A percentile compares a stretch with the other conserved stretches of the same genome.
phyloP scores from a whole-genome alignment of 1,284 basidiomycete genomes.

The Leccinum solheimii region DNA sequence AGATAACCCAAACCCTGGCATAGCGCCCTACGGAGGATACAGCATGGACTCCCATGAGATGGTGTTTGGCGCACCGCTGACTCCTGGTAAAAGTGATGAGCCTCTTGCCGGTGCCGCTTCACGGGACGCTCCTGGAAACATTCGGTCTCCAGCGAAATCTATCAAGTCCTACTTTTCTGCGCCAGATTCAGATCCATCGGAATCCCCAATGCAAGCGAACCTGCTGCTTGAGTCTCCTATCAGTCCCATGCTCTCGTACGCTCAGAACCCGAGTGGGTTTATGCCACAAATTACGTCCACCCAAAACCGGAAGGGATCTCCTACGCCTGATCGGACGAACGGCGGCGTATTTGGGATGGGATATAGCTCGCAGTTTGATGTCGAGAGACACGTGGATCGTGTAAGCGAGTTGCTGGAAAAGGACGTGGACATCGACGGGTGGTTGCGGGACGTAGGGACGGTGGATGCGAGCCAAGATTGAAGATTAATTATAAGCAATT shows the following conservation, averaged over 20 bases:
- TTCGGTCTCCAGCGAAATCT: conserved; percentile 35
- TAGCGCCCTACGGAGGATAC: not conserved
- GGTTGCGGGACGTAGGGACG: conserved; percentile 40
- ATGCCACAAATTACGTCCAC: conserved; percentile 44
- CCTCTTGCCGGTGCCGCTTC: not conserved
- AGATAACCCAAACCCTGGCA: conserved; percentile 5
- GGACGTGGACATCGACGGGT: conserved; percentile 48
- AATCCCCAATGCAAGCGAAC: conserved; percentile 31
- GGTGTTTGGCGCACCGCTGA: conserved; percentile 1
- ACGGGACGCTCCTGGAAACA: conserved; percentile 11
- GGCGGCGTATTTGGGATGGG: conserved; percentile 36
- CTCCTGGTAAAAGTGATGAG: conserved; percentile 8
- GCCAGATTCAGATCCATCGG: conserved; percentile 40
- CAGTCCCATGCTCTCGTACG: conserved; percentile 41
- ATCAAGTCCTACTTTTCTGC: conserved; percentile 45
- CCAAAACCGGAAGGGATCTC: conserved; percentile 29
- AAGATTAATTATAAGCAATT: conserved; percentile 7
- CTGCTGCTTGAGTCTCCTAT: conserved; percentile 37
- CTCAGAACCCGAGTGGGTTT: conserved; percentile 39
- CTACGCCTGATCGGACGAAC: conserved; percentile 18
- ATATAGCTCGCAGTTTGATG: conserved; percentile 50
- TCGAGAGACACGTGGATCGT: conserved; percentile 43
- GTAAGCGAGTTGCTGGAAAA: conserved; percentile 44
- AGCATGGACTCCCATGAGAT: conserved; percentile 1
- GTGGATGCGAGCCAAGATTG: conserved; percentile 18